A percentile compares a stretch with the other conserved stretches of the same genome.
Conservation (phyloP, 176 grass and related monocot species). For the Panicum miliaceum region DNA sequence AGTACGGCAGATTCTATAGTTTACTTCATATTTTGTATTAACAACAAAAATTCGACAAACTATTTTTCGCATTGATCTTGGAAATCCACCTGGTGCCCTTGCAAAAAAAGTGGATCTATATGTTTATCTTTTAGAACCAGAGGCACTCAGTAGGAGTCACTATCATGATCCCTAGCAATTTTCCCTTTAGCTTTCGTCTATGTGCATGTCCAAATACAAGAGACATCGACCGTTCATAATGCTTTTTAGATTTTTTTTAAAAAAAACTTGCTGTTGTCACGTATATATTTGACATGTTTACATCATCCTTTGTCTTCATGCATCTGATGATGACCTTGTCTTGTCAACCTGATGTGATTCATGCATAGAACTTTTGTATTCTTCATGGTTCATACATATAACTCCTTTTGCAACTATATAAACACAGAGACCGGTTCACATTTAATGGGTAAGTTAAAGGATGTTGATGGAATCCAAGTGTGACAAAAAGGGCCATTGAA, state of each 20-base stretch:
- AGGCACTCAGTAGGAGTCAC: neutral
- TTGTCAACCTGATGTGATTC: neutral
- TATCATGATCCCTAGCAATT: neutral
- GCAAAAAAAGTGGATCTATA: no score
- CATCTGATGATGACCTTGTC: neutral
- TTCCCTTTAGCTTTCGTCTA: neutral
- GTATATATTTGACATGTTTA: constrained; percentile 12
- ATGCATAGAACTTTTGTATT: neutral
- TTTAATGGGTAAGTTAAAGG: neutral
- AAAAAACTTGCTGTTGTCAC: constrained; percentile 12
- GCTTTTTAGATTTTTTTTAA: constrained; percentile 33
- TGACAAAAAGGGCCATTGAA: no score
- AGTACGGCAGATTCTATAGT: constrained; percentile 49
- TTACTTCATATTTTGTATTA: neutral
- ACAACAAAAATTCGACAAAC: constrained; percentile 6
- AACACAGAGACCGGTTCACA: neutral
- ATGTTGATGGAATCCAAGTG: neutral
- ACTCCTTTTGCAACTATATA: neutral
- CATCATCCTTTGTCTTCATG: constrained; percentile 34
- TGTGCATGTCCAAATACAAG: neutral
- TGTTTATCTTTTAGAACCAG: neutral
- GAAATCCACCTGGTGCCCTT: neutral
- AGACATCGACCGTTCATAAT: constrained; percentile 31
- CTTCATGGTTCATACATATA: neutral
- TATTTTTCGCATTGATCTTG: neutral